Conservation (phyloP, 208 protist species). For the Leishmania mexicana region DNA sequence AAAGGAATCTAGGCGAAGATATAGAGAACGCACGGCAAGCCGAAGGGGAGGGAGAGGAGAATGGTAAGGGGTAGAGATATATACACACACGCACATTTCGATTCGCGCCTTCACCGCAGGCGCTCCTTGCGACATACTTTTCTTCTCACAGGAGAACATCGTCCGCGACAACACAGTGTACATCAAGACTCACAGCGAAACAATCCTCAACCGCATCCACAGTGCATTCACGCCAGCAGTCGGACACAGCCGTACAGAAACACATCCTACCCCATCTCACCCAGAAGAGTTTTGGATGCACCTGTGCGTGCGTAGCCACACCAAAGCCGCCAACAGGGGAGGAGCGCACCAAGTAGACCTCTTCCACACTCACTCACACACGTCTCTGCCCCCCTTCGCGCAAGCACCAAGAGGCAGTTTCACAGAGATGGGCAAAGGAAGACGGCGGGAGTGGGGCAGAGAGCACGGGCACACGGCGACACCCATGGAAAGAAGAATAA, state of each 20-base stretch:
- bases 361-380: neutral
- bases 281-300: neutral
- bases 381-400: too few species aligned
- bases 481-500: neutral
- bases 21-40: neutral
- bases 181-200: neutral
- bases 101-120: neutral
- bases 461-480: too few species aligned
- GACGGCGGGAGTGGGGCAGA: too few species aligned
- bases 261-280: neutral
- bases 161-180: neutral
- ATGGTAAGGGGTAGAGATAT: neutral
- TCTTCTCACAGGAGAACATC: neutral
- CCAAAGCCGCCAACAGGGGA: neutral
- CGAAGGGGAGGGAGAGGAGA: neutral
- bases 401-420: neutral
- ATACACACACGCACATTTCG: neutral
- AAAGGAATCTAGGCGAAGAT: neutral
- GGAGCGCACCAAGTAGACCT: neutral
- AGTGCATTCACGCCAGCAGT: too few species aligned
- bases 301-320: neutral
- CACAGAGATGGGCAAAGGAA: neutral
- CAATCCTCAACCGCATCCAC: neutral
- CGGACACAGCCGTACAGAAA: neutral
- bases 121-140: neutral